Evolutionary conservation across 1,139 yeast species (phyloP), one percentile per base, ranked within the genome.

Genomic region (Insectozyma bohioensis): DNA sequence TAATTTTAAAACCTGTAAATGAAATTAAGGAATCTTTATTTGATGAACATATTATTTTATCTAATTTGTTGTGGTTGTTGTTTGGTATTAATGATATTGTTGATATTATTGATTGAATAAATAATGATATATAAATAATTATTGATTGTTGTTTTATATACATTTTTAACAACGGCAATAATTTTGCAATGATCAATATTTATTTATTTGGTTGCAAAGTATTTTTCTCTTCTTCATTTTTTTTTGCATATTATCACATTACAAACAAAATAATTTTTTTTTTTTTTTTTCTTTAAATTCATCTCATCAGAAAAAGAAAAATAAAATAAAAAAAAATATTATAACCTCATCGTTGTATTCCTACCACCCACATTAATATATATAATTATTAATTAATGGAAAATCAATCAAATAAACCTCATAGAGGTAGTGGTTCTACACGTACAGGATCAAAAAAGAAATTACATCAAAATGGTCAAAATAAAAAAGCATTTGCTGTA

Each of bases 401-500:
- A 25, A 67, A 76, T 41, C 83, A 78, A 60, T 54, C 72, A 35
- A 78, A 78, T 51, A 78, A 77, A 57, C 66, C 78, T 43, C 84
- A 78, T 51, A 63, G 85, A 33, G 75, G 74, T 42, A 72, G 72
- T 39, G 59, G 53, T 26, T 63, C 80, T 38, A 73, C 65, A 36
- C 72, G 69, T 56, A 74, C 72, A 31, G 72, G 87, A 2, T 86
- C 88, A 35, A 88, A 88, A 69, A 81, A 85, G 72, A 86, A 86
- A 65, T 70, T 87, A 42, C 97, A 88, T 55, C 80, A 85, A 35
- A 88, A 88, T 59, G 97, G 97, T 14, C 85, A 79, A 47, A 90
- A 90, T 67, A 92, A 85, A 11, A 88, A 88, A 63, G 98, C 97
- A 2, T 92, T 88, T 64, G 95, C 96, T 1, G 95, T 90, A 18